These are phyloP conservation scores for Groenewaldozyma auringiensis DNA, from an alignment of 1,139 yeast species.

Conservation along the genomic window DNA sequence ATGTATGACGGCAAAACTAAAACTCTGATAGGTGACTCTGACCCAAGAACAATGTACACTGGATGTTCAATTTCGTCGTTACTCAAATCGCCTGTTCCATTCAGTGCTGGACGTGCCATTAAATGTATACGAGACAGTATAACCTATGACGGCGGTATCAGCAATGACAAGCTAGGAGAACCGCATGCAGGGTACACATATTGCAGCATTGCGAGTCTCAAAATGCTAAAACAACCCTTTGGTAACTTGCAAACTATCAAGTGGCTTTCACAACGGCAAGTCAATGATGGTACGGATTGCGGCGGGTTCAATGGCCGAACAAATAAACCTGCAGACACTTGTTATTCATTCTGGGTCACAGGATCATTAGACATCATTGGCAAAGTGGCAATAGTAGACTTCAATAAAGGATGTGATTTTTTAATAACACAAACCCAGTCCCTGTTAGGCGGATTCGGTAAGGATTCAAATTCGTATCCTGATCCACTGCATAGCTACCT, in stretches of 20 bases:
- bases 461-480: conserved; percentile 54
- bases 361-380: conserved; percentile 48
- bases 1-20: conserved; percentile 31
- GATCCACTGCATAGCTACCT: conserved; percentile 37
- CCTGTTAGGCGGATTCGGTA: conserved; percentile 78
- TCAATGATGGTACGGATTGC: conserved; percentile 18
- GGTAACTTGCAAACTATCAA: background rate
- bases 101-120: conserved; percentile 38
- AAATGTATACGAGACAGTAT: conserved; percentile 39
- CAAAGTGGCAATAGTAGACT: conserved; percentile 33
- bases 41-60: conserved; percentile 66
- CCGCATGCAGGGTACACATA: conserved; percentile 85
- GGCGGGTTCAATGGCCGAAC: conserved; percentile 90
- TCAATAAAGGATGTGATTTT: conserved; percentile 36
- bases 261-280: conserved; percentile 15
- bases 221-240: background rate
- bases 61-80: conserved; percentile 58
- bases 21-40: conserved; percentile 56
- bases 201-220: conserved; percentile 63
- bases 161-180: conserved; percentile 46
- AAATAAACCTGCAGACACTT: conserved; percentile 80
- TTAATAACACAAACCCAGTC: conserved; percentile 59
- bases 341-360: conserved; percentile 86
- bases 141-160: conserved; percentile 63
- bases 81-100: conserved; percentile 33